Base-by-base conservation (phyloP, 495 filamentous ascomycete genomes). In the Alectoria sarmentosa region DNA sequence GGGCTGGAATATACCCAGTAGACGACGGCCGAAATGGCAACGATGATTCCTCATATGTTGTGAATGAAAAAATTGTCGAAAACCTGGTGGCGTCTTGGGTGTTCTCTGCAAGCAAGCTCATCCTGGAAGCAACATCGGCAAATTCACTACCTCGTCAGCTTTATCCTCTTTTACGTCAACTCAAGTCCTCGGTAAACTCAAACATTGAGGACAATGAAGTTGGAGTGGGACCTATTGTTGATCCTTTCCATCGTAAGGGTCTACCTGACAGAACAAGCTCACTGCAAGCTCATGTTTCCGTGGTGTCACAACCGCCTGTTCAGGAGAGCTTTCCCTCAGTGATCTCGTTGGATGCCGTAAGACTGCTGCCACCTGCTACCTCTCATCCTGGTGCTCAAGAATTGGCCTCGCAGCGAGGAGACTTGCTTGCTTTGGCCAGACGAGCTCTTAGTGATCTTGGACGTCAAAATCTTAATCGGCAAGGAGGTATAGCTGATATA, bases 41-140 rank as follows among this genome's bases (percentile, higher is more conserved):
- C 23, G 68, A 70, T 30, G 65, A 62, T 39, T 61, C 61, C 55
- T 36, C 32, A 46, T 21, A 32, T 23, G n/a, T 44, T 17, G 42
- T 37, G 56, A 62, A 42, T 32, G 70, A 71, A 42, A 81, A 85
- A 66, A 75, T 91, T 21, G 83, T 94, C 55, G 88, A 92, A 69
- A 91, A 94, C 69, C 71, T 97, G 7, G 86, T 96, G 13, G 86
- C 86, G 8, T 91, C 91, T 0, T 97, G 93, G 83, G 88, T 84
- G 13, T 96, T 91, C 71, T 85, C 88, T 34, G 87, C 89, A 32
- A 81, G 87, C 13, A 84, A 88, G 69, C 89, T 92, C 66, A 84
- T 96, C 30, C 77, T 96, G 9, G 81, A 84, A 11, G 89, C 91
- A 69, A 96, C 90, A 0, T 82, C 82, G 6, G 90, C 89, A 10